Conservation (phyloP, 2,329 filamentous ascomycete species). For the Aaosphaeria pasadenensis region DNA sequence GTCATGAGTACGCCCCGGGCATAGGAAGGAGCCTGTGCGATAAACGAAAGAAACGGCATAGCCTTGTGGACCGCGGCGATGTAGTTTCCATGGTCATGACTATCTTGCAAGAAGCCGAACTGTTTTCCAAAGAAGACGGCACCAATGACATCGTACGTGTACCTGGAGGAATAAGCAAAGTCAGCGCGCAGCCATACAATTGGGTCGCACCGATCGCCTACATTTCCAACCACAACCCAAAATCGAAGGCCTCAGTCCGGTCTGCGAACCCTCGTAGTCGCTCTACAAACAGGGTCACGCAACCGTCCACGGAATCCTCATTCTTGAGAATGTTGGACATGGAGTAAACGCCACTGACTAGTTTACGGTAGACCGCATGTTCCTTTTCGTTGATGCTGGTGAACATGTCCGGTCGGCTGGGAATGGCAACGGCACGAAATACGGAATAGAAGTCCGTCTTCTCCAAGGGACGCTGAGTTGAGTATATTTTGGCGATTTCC, state of each 20-base stretch:
- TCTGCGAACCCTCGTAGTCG: conserved; percentile 15
- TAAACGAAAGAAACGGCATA: conserved; percentile 30
- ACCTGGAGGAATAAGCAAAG: conserved; percentile 15
- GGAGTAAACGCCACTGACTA: conserved; percentile 32
- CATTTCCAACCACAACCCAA: conserved; percentile 26
- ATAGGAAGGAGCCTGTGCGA: conserved; percentile 26
- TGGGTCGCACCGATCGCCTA: not conserved
- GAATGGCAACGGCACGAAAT: conserved; percentile 10
- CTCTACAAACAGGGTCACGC: conserved; percentile 18
- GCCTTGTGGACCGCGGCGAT: conserved; percentile 36
- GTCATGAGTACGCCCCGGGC: conserved; percentile 24
- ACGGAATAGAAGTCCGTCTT: conserved; percentile 14
- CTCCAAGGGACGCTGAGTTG: conserved; percentile 9
- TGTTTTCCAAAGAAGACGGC: conserved; percentile 40
- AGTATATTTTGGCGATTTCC: conserved; percentile 13
- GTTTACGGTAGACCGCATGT: conserved; percentile 12
- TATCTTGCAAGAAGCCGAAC: conserved; percentile 42
- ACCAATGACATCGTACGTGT: conserved; percentile 45
- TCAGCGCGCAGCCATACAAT: not conserved
- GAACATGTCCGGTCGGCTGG: conserved; percentile 17
- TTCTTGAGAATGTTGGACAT: conserved; percentile 40
- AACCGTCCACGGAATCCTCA: conserved; percentile 21
- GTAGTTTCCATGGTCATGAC: conserved; percentile 38
- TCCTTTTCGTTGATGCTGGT: conserved; percentile 16
- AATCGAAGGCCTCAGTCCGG: conserved; percentile 14